Evolutionary conservation across 83 land plant species (phyloP).

Genomic region (Thuja plicata): DNA sequence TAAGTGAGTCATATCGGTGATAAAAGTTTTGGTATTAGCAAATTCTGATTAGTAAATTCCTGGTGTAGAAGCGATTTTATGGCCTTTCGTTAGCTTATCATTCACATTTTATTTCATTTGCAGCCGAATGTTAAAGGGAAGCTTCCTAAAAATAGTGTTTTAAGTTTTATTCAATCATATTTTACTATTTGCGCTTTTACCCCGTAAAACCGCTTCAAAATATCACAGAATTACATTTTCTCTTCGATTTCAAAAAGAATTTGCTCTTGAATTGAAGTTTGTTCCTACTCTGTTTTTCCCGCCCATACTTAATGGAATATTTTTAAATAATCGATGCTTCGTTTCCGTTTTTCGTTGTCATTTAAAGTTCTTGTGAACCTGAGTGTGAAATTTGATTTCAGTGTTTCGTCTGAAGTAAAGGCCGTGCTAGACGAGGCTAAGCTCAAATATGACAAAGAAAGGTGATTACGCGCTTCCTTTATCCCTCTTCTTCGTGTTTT

Average conservation of each 20-base stretch:
- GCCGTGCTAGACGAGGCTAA: conserved; percentile 54
- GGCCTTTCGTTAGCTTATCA: not conserved
- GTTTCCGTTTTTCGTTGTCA: too few relatives aligned
- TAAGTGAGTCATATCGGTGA: not conserved
- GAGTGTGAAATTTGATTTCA: conserved; percentile 15
- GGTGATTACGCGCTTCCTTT: conserved; percentile 24
- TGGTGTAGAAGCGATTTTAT: not conserved
- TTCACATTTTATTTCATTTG: not conserved
- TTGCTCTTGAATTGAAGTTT: not conserved
- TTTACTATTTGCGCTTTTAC: not conserved
- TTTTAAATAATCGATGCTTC: not conserved
- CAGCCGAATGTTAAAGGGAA: not conserved
- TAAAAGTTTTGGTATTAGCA: not conserved
- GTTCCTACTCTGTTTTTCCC: not conserved
- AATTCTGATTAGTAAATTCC: not conserved
- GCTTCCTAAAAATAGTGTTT: not conserved
- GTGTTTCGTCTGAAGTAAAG: conserved; percentile 57
- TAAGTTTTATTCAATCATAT: not conserved
- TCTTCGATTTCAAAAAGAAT: not conserved
- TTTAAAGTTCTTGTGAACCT: too few relatives aligned
- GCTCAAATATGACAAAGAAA: conserved; percentile 56
- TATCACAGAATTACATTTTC: not conserved
- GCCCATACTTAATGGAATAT: not conserved
- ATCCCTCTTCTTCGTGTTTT: not conserved
- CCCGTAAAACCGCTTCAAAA: not conserved